Conservation (phyloP, 164 flowering plant genomes). For the Berberis thunbergii region DNA sequence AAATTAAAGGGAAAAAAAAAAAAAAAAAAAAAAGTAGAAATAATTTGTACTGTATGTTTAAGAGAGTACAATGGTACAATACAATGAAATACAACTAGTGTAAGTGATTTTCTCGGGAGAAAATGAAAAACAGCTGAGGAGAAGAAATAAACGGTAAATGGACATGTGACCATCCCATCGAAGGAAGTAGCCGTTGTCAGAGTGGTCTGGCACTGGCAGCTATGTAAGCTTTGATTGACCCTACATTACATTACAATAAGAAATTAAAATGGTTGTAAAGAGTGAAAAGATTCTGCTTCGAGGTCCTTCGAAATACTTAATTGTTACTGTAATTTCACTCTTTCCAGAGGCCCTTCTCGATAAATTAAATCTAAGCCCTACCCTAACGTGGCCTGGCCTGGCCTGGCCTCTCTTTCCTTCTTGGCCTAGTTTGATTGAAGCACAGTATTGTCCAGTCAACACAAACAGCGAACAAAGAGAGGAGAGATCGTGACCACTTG, state of each 20-base stretch:
- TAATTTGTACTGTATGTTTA: too few species aligned
- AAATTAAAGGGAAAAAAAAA: too few species aligned
- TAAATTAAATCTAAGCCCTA: neutral
- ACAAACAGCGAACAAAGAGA: too few species aligned
- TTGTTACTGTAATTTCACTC: slow-evolving; percentile 2
- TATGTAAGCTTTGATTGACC: neutral
- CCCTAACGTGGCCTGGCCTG: too few species aligned
- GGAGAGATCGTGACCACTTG: too few species aligned
- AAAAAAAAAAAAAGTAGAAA: too few species aligned
- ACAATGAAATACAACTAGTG: neutral
- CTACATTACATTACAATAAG: neutral
- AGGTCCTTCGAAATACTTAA: neutral
- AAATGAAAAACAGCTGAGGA: neutral
- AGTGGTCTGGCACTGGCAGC: neutral
- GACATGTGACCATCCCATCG: slow-evolving; percentile 8
- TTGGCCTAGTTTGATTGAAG: too few species aligned
- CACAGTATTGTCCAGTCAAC: too few species aligned
- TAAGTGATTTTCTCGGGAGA: slow-evolving; percentile 2
- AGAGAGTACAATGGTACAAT: too few species aligned
- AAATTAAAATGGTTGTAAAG: neutral
- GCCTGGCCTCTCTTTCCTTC: too few species aligned
- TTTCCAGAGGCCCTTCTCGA: slow-evolving; percentile 3
- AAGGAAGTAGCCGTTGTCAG: slow-evolving; percentile 13
- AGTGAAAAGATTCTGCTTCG: neutral
- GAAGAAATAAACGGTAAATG: neutral